Base-by-base conservation (phyloP, 2,329 filamentous ascomycete genomes). In the Aspergillus sp. region DNA sequence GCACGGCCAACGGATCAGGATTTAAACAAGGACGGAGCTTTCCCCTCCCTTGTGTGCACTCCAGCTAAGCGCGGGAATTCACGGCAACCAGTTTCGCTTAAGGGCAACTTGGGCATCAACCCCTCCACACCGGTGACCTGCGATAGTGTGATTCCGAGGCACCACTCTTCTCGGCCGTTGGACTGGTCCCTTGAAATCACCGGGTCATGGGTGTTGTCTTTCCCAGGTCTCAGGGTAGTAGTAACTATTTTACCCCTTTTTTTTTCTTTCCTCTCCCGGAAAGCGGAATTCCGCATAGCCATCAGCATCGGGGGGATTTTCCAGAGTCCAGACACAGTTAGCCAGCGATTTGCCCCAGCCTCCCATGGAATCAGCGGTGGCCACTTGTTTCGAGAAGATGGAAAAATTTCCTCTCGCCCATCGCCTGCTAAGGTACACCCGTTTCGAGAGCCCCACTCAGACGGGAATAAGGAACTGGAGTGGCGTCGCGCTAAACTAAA, bases 401-500 rank as follows among this genome's bases (percentile, higher is more conserved):
- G 27, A 30, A 54, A 54, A 48, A 60, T 30, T 57, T 61, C 52
- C 53, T 30, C 50, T 55, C 49, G 49, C 21, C 25, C 32, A 42
- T 61, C 17, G 49, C 23, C 42, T 38, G 42, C 42, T 36, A 36
- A 32, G 41, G 61, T 58, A 54, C 51, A 50, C 47, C 47, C 59
- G 64, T 57, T 62, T 65, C 61, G 57, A 58, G 25, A 62, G 61
- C 52, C 53, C 59, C 58, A 62, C 65, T 56, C 41, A 58, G 57
- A 64, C 63, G 63, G 65, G 63, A 66, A 66, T 63, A 66, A 66
- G 62, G 64, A 66, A 64, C 62, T 63, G 63, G 54, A 67, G 65
- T 67, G 65, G 65, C 64, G 65, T 62, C 48, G 54, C 58, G 59
- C 62, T 64, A 65, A 64, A 61, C 54, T 63, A 64, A 62, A 58